A percentile compares a stretch with the other conserved stretches of the same genome.
phyloP scores from a whole-genome alignment of 164 flowering plant species.

The Tetrastigma voinierianum region DNA sequence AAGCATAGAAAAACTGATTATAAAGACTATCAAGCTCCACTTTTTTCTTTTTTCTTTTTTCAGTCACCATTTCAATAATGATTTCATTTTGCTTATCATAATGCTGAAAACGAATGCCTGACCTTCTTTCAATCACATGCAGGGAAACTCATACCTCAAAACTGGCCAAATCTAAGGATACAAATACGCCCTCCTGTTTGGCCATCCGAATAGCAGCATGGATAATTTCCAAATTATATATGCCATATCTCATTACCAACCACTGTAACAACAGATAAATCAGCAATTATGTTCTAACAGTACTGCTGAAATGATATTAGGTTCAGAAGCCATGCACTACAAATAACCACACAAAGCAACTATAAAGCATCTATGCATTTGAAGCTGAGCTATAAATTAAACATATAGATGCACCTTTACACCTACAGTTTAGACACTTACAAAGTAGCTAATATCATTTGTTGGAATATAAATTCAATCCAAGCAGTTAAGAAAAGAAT shows the following conservation, averaged over 20 bases:
- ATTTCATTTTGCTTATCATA: no score
- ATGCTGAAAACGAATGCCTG: no score
- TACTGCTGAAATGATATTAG: background rate
- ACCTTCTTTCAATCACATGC: no score
- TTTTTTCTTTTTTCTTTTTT: no score
- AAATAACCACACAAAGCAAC: background rate
- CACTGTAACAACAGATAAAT: conserved; percentile 49
- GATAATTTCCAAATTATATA: conserved; percentile 63
- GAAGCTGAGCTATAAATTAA: background rate
- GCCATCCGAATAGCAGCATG: conserved; percentile 71
- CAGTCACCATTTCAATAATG: no score
- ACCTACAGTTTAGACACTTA: background rate
- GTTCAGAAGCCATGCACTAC: background rate
- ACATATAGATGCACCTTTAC: background rate
- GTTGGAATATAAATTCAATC: background rate
- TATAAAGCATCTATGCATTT: background rate
- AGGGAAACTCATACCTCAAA: conserved; percentile 69
- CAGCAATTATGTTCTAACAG: background rate
- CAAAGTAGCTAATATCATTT: background rate
- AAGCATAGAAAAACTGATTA: no score
- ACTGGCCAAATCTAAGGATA: conserved; percentile 88
- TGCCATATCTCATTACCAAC: conserved; percentile 76
- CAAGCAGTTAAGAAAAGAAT: background rate
- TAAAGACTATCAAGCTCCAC: no score
- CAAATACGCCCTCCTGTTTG: conserved; percentile 70